Conservation (phyloP, 1,284 basidiomycete genomes). For the Volvariella surrecta region DNA sequence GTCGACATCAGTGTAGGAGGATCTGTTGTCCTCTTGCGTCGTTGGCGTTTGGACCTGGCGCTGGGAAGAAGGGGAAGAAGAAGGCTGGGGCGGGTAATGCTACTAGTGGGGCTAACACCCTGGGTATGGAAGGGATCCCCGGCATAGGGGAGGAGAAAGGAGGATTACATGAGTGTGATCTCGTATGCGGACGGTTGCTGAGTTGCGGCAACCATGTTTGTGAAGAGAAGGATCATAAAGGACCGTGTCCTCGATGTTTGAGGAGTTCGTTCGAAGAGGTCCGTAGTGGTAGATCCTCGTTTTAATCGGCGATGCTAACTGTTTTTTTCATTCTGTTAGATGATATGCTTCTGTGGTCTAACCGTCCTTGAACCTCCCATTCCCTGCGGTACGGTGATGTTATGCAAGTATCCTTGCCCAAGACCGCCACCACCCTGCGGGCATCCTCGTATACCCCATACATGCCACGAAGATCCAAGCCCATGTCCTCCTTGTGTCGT, state of each 20-base stretch:
- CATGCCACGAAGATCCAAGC: conserved; percentile 56
- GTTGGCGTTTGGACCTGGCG: conserved; percentile 27
- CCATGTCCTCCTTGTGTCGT: conserved; percentile 81
- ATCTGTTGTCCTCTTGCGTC: conserved; percentile 83
- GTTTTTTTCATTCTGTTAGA: conserved; percentile 24
- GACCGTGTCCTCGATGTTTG: conserved; percentile 73
- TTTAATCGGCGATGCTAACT: conserved; percentile 7
- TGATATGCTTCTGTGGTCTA: conserved; percentile 73
- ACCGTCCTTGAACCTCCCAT: conserved; percentile 43
- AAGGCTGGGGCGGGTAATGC: conserved; percentile 23
- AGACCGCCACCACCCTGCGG: conserved; percentile 70
- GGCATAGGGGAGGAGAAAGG: conserved; percentile 43
- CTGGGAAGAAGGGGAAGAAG: conserved; percentile 59
- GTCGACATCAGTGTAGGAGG: conserved; percentile 75
- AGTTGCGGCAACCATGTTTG: conserved; percentile 73
- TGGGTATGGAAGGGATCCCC: conserved; percentile 15
- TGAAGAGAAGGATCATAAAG: conserved; percentile 73
- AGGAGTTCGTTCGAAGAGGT: conserved; percentile 88
- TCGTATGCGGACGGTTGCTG: conserved; percentile 67
- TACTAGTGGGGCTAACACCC: too few relatives aligned
- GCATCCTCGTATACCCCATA: conserved; percentile 69
- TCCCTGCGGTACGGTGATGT: conserved; percentile 71
- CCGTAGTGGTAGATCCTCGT: conserved; percentile 13
- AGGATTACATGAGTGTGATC: conserved; percentile 72
- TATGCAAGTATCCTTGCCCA: conserved; percentile 73